Evolutionary conservation across 2,329 filamentous ascomycete species (phyloP).

Genomic region (Ilyonectria destructans): DNA sequence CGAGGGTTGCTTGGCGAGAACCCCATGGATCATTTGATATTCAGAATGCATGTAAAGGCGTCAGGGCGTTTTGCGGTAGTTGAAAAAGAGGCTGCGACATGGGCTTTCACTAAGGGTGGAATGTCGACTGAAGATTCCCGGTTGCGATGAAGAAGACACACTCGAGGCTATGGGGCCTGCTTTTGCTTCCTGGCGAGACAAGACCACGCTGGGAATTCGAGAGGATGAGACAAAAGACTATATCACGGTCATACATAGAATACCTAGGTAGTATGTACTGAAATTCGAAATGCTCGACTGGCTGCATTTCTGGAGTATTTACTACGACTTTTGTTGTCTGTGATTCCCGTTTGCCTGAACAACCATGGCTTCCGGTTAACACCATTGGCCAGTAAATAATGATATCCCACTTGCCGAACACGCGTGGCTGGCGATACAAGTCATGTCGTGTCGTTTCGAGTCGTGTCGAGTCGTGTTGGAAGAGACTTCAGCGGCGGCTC

Average conservation of each 20-base stretch:
- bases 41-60: conserved; percentile 49
- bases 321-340: not conserved
- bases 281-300: conserved; percentile 9
- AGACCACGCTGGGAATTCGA: conserved; percentile 5
- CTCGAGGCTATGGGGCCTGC: conserved; percentile 34
- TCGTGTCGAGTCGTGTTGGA: not conserved
- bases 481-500: conserved; percentile 6
- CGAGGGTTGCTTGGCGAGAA: conserved; percentile 22
- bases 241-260: conserved; percentile 19
- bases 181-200: conserved; percentile 21
- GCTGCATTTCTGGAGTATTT: not conserved
- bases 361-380: not conserved
- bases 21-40: conserved; percentile 33
- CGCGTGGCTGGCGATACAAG: not conserved
- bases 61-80: conserved; percentile 48
- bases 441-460: not conserved
- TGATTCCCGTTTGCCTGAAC: not conserved
- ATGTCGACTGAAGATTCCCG: conserved; percentile 50
- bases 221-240: conserved; percentile 15
- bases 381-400: too few relatives aligned
- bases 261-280: conserved; percentile 4
- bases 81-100: conserved; percentile 39
- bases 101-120: conserved; percentile 41
- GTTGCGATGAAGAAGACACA: conserved; percentile 49
- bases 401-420: not conserved